Percentiles rank a stretch among this genome's conserved stretches.
phyloP scores from a whole-genome alignment of 148 eudicot species.

The Nyssa sinensis region DNA sequence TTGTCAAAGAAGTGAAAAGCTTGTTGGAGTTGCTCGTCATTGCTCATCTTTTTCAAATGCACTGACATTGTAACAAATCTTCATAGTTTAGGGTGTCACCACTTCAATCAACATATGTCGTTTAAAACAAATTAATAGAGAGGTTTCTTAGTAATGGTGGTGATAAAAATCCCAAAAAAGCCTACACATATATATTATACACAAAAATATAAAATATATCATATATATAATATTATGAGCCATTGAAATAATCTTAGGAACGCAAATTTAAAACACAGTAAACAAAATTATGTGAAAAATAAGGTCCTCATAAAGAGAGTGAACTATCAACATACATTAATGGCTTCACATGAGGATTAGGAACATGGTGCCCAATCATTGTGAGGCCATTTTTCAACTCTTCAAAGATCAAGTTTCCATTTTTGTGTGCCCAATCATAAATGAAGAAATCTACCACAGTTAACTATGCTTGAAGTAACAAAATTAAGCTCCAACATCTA shows the following conservation, averaged over 20 bases:
- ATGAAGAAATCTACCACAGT: not conserved
- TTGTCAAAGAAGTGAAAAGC: conserved; percentile 77
- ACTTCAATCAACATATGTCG: conserved; percentile 82
- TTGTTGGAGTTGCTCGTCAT: conserved; percentile 52
- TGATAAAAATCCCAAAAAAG: not conserved
- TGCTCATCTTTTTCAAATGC: conserved; percentile 65
- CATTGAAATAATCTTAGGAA: not conserved
- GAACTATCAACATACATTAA: conserved; percentile 75
- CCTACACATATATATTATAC: too few relatives aligned
- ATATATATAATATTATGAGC: too few relatives aligned
- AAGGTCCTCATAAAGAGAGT: not conserved
- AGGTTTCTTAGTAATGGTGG: not conserved
- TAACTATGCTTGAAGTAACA: not conserved
- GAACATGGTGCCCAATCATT: conserved; percentile 55
- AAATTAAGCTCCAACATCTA: not conserved
- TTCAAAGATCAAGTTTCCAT: conserved; percentile 64
- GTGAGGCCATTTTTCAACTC: conserved; percentile 77
- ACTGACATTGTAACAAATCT: conserved; percentile 76
- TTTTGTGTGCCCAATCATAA: conserved; percentile 69
- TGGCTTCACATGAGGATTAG: conserved; percentile 70
- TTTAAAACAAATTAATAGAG: too few relatives aligned
- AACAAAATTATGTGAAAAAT: too few relatives aligned
- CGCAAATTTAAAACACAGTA: not conserved
- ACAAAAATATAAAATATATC: too few relatives aligned
- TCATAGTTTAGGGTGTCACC: conserved; percentile 68